Evolutionary conservation across 441 rosid genomes (phyloP).

Genomic region (Lagerstroemia fauriei): DNA sequence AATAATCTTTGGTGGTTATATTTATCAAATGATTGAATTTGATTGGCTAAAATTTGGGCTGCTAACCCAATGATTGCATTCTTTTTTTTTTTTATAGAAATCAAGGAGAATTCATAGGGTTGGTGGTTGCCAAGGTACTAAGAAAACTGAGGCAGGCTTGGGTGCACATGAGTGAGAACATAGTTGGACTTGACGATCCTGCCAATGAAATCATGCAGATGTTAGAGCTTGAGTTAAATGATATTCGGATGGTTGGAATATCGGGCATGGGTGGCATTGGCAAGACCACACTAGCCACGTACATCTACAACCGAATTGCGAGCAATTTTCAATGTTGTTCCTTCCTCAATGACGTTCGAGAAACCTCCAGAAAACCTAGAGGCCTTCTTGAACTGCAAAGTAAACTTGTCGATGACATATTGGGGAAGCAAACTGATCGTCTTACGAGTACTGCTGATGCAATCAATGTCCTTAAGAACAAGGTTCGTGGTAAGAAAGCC

Average conservation of each 20-base stretch:
- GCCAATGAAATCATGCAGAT: background rate
- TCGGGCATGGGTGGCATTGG: background rate
- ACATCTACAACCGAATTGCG: background rate
- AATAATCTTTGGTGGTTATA: no score
- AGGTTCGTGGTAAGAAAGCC: background rate
- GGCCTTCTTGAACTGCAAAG: background rate
- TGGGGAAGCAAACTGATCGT: background rate
- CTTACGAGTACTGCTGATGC: background rate
- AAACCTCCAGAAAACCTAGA: background rate
- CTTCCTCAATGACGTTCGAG: background rate
- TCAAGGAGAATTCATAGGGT: background rate
- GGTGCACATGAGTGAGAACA: background rate
- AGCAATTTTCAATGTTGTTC: background rate
- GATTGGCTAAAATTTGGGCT: no score
- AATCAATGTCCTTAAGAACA: background rate
- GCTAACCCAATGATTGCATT: no score
- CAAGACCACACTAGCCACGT: constrained; percentile 8
- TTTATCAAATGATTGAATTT: no score
- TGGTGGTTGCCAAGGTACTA: background rate
- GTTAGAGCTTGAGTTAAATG: background rate
- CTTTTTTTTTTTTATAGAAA: background rate
- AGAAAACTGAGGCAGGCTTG: background rate
- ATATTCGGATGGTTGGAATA: background rate
- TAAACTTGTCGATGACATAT: background rate
- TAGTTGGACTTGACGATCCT: background rate